A percentile compares a stretch with the other conserved stretches of the same genome.
Evolutionary conservation across 1,284 basidiomycete species (phyloP).

Genomic region (Heterobasidion irregulare): DNA sequence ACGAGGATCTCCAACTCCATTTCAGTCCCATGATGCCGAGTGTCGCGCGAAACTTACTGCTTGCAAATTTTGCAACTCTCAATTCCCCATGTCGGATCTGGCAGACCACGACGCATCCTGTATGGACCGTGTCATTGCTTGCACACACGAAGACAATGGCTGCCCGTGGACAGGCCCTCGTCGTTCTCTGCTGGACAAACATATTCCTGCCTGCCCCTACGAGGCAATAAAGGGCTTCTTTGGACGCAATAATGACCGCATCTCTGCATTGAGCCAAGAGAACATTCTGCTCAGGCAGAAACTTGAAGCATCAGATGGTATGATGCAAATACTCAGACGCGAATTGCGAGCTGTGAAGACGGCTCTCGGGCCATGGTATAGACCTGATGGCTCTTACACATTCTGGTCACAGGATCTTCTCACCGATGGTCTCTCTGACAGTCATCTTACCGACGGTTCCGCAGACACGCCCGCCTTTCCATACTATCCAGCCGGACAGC

Average conservation of each 20-base stretch:
- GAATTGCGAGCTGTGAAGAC: conserved; percentile 43
- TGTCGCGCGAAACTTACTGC: conserved; percentile 5
- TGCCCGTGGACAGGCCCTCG: conserved; percentile 48
- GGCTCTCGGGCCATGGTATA: conserved; percentile 63
- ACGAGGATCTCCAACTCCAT: too few relatives aligned
- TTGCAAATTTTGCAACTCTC: conserved; percentile 32
- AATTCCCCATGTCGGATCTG: conserved; percentile 25
- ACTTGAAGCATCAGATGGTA: conserved; percentile 45
- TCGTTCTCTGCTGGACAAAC: conserved; percentile 26
- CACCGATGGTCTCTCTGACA: conserved; percentile 9
- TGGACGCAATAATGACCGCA: conserved; percentile 32
- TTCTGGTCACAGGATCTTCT: conserved; percentile 6
- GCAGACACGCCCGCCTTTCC: neutral
- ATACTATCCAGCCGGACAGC: neutral
- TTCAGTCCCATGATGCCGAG: neutral
- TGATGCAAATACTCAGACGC: conserved; percentile 34
- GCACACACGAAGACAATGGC: conserved; percentile 42
- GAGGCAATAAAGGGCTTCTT: conserved; percentile 58
- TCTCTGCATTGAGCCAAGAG: conserved; percentile 43
- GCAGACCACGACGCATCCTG: conserved; percentile 30
- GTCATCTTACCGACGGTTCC: neutral
- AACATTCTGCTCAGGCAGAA: conserved; percentile 50
- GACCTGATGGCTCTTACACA: conserved; percentile 14
- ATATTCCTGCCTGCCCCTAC: conserved; percentile 47
- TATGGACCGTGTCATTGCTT: conserved; percentile 30